These are phyloP conservation scores for Phytophthora ramorum DNA, from an alignment of 352 stramenopile genomes.

Conservation along the genomic window DNA sequence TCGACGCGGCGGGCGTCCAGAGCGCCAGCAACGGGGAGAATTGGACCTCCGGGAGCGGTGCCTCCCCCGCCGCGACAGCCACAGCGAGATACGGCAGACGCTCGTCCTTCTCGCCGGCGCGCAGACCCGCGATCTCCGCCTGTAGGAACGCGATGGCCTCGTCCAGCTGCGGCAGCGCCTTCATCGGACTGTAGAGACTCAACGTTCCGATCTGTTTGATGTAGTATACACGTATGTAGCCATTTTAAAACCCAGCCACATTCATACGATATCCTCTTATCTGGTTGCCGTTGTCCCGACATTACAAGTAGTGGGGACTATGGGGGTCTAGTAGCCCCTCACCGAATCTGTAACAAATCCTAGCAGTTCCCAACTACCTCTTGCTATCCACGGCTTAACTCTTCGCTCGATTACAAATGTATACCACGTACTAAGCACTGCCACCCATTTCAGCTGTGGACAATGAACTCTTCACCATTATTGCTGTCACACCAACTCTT, in stretches of 20 bases:
- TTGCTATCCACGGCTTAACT: too few species aligned
- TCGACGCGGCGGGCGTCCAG: slow-evolving; percentile 43
- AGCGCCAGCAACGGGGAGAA: slow-evolving; percentile 57
- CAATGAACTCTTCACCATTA: too few species aligned
- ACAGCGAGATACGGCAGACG: slow-evolving; percentile 44
- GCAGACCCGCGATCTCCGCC: slow-evolving; percentile 55
- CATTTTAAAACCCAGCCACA: background rate
- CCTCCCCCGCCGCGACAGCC: slow-evolving; percentile 28
- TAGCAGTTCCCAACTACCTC: too few species aligned
- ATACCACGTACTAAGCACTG: too few species aligned
- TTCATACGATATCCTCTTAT: too few species aligned
- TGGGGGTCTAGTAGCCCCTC: too few species aligned
- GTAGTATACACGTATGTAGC: background rate
- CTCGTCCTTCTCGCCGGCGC: slow-evolving; percentile 44
- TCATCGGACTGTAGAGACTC: too few species aligned
- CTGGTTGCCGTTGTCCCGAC: too few species aligned
- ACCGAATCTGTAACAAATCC: too few species aligned
- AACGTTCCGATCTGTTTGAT: background rate
- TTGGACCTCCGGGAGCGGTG: slow-evolving; percentile 50
- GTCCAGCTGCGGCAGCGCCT: slow-evolving; percentile 54
- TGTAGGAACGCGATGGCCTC: slow-evolving; percentile 65
- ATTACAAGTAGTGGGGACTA: too few species aligned
- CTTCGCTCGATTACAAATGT: too few species aligned
- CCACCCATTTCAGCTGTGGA: too few species aligned
- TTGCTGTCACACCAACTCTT: background rate